Conservation (phyloP, 176 grass and related monocot species). For the Zea luxurians region DNA sequence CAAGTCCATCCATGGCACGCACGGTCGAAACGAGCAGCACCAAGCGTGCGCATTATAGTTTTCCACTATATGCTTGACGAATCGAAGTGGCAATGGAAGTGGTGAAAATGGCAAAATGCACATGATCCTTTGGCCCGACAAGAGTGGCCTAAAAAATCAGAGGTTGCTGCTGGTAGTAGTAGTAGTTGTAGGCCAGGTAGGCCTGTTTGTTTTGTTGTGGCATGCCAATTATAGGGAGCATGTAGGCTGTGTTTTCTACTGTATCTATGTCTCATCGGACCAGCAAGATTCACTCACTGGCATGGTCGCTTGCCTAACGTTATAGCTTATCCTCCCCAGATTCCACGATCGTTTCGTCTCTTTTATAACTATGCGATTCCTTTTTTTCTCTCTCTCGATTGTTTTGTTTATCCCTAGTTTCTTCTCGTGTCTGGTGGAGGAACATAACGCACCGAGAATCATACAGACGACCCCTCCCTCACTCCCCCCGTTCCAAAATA, state of each 20-base stretch:
- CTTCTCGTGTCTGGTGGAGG: too few species aligned
- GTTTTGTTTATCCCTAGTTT: too few species aligned
- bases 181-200: not conserved
- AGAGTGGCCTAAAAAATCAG: slow-evolving; percentile 31
- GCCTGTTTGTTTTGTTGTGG: not conserved
- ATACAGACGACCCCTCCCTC: too few species aligned
- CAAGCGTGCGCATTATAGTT: not conserved
- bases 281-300: slow-evolving; percentile 14
- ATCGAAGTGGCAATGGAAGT: not conserved
- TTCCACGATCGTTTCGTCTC: slow-evolving; percentile 5
- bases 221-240: slow-evolving; percentile 30
- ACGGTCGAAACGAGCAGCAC: not conserved
- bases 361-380: not conserved
- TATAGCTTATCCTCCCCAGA: slow-evolving; percentile 21
- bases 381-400: too few species aligned
- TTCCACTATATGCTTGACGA: slow-evolving; percentile 9
- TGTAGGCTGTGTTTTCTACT: slow-evolving; percentile 8
- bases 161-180: not conserved
- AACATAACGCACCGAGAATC: too few species aligned
- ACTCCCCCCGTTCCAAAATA: too few species aligned
- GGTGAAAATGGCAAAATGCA: not conserved
- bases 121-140: slow-evolving; percentile 24
- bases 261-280: not conserved
- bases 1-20: not conserved
- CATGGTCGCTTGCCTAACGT: not conserved